A percentile compares a stretch with the other conserved stretches of the same genome.
phyloP scores from a whole-genome alignment of 352 stramenopile species.

The Globisporangium rhizosaccharum region DNA sequence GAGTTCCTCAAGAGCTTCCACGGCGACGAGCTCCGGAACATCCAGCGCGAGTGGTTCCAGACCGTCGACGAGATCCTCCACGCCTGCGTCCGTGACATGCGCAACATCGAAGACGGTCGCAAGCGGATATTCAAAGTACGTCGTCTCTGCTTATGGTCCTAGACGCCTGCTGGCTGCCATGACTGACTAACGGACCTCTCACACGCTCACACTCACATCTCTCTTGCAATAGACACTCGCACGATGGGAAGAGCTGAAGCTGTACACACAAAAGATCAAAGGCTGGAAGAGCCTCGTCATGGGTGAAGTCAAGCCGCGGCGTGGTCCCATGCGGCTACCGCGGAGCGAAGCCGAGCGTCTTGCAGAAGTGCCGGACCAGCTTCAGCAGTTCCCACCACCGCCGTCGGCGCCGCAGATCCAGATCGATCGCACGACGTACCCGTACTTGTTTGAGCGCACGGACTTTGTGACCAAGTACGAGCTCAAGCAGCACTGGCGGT shows the following conservation, averaged over 20 bases:
- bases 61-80: constrained; percentile 77
- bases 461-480: constrained; percentile 56
- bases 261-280: constrained; percentile 76
- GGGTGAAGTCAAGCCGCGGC: constrained; percentile 61
- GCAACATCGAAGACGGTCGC: constrained; percentile 52
- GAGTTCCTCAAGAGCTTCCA: constrained; percentile 84
- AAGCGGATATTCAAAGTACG: constrained; percentile 77
- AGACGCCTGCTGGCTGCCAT: background rate
- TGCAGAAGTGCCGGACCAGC: constrained; percentile 57
- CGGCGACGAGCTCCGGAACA: constrained; percentile 38
- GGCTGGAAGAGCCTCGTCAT: constrained; percentile 70
- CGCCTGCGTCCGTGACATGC: constrained; percentile 62
- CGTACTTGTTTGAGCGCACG: constrained; percentile 61
- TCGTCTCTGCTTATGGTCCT: background rate
- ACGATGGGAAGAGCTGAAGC: constrained; percentile 79
- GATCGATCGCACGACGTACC: constrained; percentile 71
- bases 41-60: constrained; percentile 78
- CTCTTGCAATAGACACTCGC: constrained; percentile 45
- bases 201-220: background rate
- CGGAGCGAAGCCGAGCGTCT: constrained; percentile 62
- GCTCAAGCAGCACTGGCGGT: constrained; percentile 80
- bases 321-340: constrained; percentile 43
- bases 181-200: background rate
- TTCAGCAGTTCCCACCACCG: constrained; percentile 70
- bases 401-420: constrained; percentile 37